phyloP scores from a whole-genome alignment of 1,139 yeast species.

The Suhomyces wounanorum region DNA sequence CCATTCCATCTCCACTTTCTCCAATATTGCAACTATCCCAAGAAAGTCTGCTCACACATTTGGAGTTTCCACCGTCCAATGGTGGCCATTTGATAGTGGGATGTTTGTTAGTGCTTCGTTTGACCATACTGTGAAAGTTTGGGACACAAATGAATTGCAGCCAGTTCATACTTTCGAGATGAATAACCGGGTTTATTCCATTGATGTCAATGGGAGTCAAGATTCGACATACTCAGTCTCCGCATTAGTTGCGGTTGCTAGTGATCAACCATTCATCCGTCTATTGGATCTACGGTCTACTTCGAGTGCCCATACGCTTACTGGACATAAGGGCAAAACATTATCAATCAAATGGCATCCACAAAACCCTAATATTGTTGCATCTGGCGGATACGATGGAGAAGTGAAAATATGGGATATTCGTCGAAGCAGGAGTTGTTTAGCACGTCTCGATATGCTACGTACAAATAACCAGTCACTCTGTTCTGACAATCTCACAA shows the following conservation, averaged over 20 bases:
- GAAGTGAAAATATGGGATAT: constrained; percentile 75
- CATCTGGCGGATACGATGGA: constrained; percentile 79
- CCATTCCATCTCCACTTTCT: constrained; percentile 26
- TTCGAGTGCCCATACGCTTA: constrained; percentile 67
- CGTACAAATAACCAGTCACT: constrained; percentile 28
- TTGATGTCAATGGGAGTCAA: constrained; percentile 47
- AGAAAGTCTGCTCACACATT: constrained; percentile 61
- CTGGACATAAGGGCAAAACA: constrained; percentile 65
- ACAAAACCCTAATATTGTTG: constrained; percentile 55
- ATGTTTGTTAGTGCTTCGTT: constrained; percentile 82
- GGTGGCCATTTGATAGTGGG: constrained; percentile 94
- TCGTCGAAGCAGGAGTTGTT: constrained; percentile 64
- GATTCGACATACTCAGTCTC: constrained; percentile 30
- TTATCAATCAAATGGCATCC: constrained; percentile 82
- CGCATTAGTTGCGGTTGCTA: constrained; percentile 68
- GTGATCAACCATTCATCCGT: constrained; percentile 70
- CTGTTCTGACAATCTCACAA: constrained; percentile 29
- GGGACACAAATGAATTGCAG: constrained; percentile 72
- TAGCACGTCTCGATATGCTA: constrained; percentile 60
- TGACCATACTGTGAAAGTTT: constrained; percentile 73
- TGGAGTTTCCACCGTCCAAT: constrained; percentile 72
- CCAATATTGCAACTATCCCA: constrained; percentile 47
- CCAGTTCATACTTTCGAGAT: constrained; percentile 68
- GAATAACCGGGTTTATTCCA: constrained; percentile 52
- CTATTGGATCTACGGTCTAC: constrained; percentile 72